Base-by-base conservation (phyloP, 495 filamentous ascomycete species). In the Penicillium paradoxum region DNA sequence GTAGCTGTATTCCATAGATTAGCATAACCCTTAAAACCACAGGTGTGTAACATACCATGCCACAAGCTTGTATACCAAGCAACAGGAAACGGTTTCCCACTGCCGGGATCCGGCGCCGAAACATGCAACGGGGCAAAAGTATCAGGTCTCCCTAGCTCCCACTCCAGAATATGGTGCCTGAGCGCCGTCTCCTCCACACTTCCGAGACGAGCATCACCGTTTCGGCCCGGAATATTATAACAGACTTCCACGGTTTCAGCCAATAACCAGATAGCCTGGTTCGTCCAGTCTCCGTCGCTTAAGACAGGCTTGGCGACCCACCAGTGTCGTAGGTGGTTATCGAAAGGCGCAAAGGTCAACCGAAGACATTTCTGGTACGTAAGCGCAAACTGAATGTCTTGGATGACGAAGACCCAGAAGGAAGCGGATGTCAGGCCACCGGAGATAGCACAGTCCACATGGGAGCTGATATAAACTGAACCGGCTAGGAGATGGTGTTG, bases 341-440 rank as follows among this genome's bases (percentile, higher is more conserved):
- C 67, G 33, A 74, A 72, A 1, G 71, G 64, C 6, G 63, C 63
- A 30, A 72, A 66, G 5, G 63, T 63, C 5, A 75, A 51, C 39
- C 70, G 67, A 14, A 75, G 59, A 34, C 70, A 64, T 55, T 65
- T 69, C 29, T 67, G 72, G 49, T 64, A 70, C 27, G 63, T 67
- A 42, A 75, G 53, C 6, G 70, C 69, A 52, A 70, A 69, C 29
- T 75, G 70, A 24, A 75, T 71, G 53, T 75, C 72, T 49, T 75
- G 72, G 54, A 71, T 70, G 1, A 75, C 70, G 42, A 71, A 75
- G 21, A 68, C 63, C 72, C 72, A 75, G 59, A 75, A 75, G 0
- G 72, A 70, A 3, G 72, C 69, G 15, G 72, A 68, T 1, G 69
- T 65, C 30, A 75, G 64, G 4, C 70, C 69, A 10, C 66, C 63